Conservation (phyloP, 495 filamentous ascomycete species). For the Penicillium psychrofluorescens region DNA sequence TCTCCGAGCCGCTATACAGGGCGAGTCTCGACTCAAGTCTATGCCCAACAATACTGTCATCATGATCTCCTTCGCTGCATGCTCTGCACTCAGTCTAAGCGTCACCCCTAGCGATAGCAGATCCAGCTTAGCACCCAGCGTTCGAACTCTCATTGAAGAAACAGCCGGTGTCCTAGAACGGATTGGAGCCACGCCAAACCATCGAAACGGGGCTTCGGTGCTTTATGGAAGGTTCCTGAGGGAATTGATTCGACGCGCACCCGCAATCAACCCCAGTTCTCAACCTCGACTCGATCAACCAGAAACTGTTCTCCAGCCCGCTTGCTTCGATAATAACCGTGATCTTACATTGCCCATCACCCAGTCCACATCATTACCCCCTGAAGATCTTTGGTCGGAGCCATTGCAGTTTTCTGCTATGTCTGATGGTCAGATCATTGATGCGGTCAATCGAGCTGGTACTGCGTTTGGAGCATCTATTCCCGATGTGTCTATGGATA, state of each 20-base stretch:
- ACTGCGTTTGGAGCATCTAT: conserved; percentile 48
- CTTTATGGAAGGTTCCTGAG: conserved; percentile 57
- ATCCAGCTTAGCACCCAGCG: conserved; percentile 58
- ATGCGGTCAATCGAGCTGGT: conserved; percentile 52
- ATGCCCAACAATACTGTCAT: conserved; percentile 75
- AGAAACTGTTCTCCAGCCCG: conserved; percentile 8
- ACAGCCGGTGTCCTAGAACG: conserved; percentile 61
- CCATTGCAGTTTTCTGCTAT: conserved; percentile 59
- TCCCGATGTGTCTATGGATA: conserved; percentile 47
- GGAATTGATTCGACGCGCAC: conserved; percentile 44
- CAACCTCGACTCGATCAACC: conserved; percentile 5
- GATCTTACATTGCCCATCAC: conserved; percentile 6
- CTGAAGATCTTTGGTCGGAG: conserved; percentile 37
- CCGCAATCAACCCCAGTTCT: conserved; percentile 1
- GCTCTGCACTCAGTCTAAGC: conserved; percentile 59
- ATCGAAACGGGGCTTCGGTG: conserved; percentile 55
- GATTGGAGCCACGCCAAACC: conserved; percentile 54
- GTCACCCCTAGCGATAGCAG: conserved; percentile 44
- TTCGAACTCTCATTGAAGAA: conserved; percentile 60
- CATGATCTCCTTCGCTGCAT: conserved; percentile 71
- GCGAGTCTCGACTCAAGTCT: conserved; percentile 58
- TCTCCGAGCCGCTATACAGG: conserved; percentile 65
- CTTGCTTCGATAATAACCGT: conserved; percentile 8
- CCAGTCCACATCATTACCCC: conserved; percentile 10
- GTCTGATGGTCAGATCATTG: conserved; percentile 58